Conservation (phyloP, 352 stramenopile species). For the Phytophthora podocarpi region DNA sequence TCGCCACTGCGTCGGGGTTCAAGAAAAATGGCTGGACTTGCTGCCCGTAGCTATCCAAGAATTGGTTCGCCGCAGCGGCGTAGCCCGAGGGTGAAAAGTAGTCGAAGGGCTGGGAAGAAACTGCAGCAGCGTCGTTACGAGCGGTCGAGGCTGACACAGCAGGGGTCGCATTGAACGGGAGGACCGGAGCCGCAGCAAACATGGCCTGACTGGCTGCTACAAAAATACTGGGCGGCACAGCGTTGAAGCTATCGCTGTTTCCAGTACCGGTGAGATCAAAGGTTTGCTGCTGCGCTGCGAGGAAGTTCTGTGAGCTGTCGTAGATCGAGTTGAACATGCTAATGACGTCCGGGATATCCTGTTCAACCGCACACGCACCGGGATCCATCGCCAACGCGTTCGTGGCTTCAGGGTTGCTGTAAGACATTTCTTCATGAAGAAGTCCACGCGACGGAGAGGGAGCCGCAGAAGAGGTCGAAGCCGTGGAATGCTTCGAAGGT, state of each 20-base stretch:
- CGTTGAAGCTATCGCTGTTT: constrained; percentile 29
- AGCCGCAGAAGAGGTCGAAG: constrained; percentile 32
- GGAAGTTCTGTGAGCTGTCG: constrained; percentile 33
- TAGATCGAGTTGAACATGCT: constrained; percentile 77
- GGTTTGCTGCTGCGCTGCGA: constrained; percentile 13
- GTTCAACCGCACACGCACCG: constrained; percentile 27
- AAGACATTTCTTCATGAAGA: constrained; percentile 17
- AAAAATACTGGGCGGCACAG: constrained; percentile 36
- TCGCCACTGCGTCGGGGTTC: constrained; percentile 43
- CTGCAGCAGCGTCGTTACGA: neutral
- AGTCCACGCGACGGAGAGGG: constrained; percentile 10
- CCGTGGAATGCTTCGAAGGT: constrained; percentile 31
- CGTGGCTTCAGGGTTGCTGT: neutral
- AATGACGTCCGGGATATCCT: constrained; percentile 66
- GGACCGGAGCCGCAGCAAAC: constrained; percentile 26
- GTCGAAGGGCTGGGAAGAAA: constrained; percentile 48
- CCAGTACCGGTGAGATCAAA: constrained; percentile 14
- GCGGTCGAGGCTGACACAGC: neutral
- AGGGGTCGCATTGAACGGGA: neutral
- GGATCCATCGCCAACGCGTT: constrained; percentile 6
- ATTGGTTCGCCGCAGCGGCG: constrained; percentile 35
- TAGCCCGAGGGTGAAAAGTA: constrained; percentile 72
- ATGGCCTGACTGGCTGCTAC: constrained; percentile 23
- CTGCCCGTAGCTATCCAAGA: constrained; percentile 40
- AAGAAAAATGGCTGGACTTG: constrained; percentile 52